Evolutionary conservation across 1,139 yeast genomes (phyloP).

Genomic region (Candida buenavistaensis): DNA sequence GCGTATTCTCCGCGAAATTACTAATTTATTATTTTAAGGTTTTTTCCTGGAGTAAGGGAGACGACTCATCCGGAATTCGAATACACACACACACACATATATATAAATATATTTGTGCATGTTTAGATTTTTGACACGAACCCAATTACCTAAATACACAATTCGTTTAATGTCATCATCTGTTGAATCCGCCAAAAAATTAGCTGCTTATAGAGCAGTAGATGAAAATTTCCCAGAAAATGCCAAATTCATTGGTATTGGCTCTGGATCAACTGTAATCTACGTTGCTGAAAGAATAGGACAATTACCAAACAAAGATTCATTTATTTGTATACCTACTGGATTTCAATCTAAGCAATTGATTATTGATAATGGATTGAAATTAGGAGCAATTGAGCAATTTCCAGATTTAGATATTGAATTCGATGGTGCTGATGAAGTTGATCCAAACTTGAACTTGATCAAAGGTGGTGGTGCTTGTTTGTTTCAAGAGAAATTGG

Average conservation of each 20-base stretch:
- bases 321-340: slow-evolving; percentile 84
- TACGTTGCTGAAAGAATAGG: slow-evolving; percentile 95
- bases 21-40: slow-evolving; percentile 3
- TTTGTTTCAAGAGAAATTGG: slow-evolving; percentile 92
- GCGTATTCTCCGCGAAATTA: background rate
- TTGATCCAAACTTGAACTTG: slow-evolving; percentile 74
- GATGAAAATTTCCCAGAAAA: slow-evolving; percentile 76
- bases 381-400: slow-evolving; percentile 80
- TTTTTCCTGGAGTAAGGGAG: background rate
- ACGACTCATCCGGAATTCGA: no score
- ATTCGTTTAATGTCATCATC: slow-evolving; percentile 9
- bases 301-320: slow-evolving; percentile 55
- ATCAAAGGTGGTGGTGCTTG: slow-evolving; percentile 99
- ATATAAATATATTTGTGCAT: background rate
- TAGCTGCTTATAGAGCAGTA: slow-evolving; percentile 90
- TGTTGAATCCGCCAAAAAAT: slow-evolving; percentile 73
- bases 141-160: no score
- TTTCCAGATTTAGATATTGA: slow-evolving; percentile 81
- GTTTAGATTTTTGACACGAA: no score
- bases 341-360: slow-evolving; percentile 93
- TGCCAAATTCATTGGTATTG: slow-evolving; percentile 85
- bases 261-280: slow-evolving; percentile 95
- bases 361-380: slow-evolving; percentile 78
- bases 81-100: background rate
- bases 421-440: slow-evolving; percentile 98